Percentiles rank a stretch among this genome's conserved stretches.
These are phyloP conservation scores for Puccinia horiana DNA, from an alignment of 1,284 basidiomycete species.

Conservation along the genomic window DNA sequence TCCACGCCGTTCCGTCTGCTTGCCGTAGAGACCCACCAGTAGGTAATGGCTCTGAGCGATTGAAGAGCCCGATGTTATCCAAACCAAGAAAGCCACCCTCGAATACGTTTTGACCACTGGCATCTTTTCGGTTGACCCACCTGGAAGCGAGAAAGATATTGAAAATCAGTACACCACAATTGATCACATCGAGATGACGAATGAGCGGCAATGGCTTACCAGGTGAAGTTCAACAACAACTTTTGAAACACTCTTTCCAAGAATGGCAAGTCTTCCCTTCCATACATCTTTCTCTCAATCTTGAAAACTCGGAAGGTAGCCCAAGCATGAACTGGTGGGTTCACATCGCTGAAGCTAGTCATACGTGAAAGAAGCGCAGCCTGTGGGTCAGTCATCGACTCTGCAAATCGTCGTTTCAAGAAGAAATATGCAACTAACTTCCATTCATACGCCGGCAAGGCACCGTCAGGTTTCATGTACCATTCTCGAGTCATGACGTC, in stretches of 20 bases:
- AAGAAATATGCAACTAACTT: slow-evolving; percentile 69
- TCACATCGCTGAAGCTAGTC: slow-evolving; percentile 56
- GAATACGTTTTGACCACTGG: slow-evolving; percentile 91
- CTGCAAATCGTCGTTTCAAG: neutral
- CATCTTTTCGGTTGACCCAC: slow-evolving; percentile 99
- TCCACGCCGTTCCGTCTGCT: slow-evolving; percentile 97
- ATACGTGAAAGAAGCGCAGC: neutral
- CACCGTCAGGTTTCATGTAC: slow-evolving; percentile 97
- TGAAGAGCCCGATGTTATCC: slow-evolving; percentile 97
- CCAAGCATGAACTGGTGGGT: slow-evolving; percentile 64
- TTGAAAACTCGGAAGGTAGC: slow-evolving; percentile 96
- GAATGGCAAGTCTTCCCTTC: slow-evolving; percentile 85
- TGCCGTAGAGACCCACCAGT: slow-evolving; percentile 89
- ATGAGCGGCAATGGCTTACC: slow-evolving; percentile 61
- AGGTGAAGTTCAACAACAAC: slow-evolving; percentile 92
- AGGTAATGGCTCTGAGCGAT: slow-evolving; percentile 91
- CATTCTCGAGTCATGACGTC: slow-evolving; percentile 94
- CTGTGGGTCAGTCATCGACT: slow-evolving; percentile 54
- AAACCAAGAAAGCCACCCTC: slow-evolving; percentile 97
- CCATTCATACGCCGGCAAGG: slow-evolving; percentile 98
- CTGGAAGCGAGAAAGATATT: slow-evolving; percentile 58
- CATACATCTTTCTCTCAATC: slow-evolving; percentile 92
- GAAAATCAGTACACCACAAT: neutral
- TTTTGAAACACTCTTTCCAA: slow-evolving; percentile 98
- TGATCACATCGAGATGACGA: neutral